Base-by-base conservation (phyloP, 768 basidiomycete species). In the Agrocybe praecox region DNA sequence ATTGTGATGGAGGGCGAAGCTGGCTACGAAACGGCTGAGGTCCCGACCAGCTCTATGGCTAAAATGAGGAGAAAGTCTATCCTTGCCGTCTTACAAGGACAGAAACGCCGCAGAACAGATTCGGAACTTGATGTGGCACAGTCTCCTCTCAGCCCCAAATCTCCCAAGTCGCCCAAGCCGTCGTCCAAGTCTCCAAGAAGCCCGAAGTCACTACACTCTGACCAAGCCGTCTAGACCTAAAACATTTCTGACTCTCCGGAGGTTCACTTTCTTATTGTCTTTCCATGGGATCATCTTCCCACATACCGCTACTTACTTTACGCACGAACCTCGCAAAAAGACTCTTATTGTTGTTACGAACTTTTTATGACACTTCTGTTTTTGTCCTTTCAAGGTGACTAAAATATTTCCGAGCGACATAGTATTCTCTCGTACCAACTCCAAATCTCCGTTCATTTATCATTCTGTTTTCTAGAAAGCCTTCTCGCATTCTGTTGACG, bases 1-100 rank as follows among this genome's bases (percentile, higher is more conserved):
- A 82, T 85, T 53, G 63, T 84, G 40, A 82, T 82, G 78, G 76
- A 80, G 52, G 81, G 79, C 17, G 82, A 84, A 62, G 69, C 72
- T 0, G 80, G 80, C 2, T 82, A 82, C 60, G 78, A 78, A 51
- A 55, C 57, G 34, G 78, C 76, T 14, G 59, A 64, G 18, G 74
- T 72, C 55, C 76, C 76, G 2, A 53, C 47, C n/a, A 57, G 45
- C 44, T 57, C 60, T 7, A 55, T 54, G 49, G 47, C 52, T 14
- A 40, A 40, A 40, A 14, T 40, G 18, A 59, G 60, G 32, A 29
- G 59, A 21, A 61, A 50, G 49, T 57, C 60, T 10, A 46, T 64
- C 23, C 34, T 64, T 7, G 55, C 57, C 10, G 46, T 59, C 19
- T n/a, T 64, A 46, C 62, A 63, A 29, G 50, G 57, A 12, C 17